A percentile compares a stretch with the other conserved stretches of the same genome.
These are phyloP conservation scores for Geotrichum phurueaensis DNA, from an alignment of 1,139 yeast species.

Conservation along the genomic window DNA sequence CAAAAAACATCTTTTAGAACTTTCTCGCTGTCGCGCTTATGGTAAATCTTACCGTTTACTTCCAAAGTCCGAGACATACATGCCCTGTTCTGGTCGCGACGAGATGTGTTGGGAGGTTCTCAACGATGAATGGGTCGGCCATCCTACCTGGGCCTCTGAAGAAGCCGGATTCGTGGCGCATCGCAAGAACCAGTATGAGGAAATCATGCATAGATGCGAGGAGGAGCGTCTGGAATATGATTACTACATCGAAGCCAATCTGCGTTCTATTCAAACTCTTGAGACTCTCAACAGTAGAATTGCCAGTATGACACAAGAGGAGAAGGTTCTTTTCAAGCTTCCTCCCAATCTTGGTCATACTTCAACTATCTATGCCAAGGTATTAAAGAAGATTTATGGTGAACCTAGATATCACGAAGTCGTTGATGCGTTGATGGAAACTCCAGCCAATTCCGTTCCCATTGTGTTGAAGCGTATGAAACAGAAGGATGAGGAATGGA, in stretches of 20 bases:
- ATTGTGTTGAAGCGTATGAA: slow-evolving; percentile 84
- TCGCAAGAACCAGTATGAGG: slow-evolving; percentile 95
- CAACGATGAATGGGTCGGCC: slow-evolving; percentile 98
- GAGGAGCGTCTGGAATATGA: slow-evolving; percentile 98
- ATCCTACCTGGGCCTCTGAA: slow-evolving; percentile 99
- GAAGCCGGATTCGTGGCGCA: slow-evolving; percentile 98
- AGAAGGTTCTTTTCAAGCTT: slow-evolving; percentile 74
- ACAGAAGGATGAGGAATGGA: slow-evolving; percentile 99
- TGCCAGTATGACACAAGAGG: slow-evolving; percentile 88
- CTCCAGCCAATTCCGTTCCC: slow-evolving; percentile 93
- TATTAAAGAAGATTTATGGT: slow-evolving; percentile 85
- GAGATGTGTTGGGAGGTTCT: slow-evolving; percentile 99
- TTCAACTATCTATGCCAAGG: slow-evolving; percentile 81
- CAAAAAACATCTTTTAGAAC: slow-evolving; percentile 84
- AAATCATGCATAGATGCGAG: slow-evolving; percentile 86
- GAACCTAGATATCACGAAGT: slow-evolving; percentile 94
- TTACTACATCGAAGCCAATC: slow-evolving; percentile 87
- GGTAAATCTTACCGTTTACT: slow-evolving; percentile 92
- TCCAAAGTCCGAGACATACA: slow-evolving; percentile 89
- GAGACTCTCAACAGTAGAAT: slow-evolving; percentile 94
- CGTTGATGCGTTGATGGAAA: slow-evolving; percentile 89
- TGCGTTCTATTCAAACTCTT: slow-evolving; percentile 88
- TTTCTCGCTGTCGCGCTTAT: slow-evolving; percentile 66
- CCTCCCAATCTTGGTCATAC: slow-evolving; percentile 94
- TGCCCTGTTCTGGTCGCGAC: slow-evolving; percentile 98